Percentiles rank a stretch among this genome's conserved stretches.
Conservation (phyloP, 192 early-diverging fungal species). For the Mortierella antarctica region DNA sequence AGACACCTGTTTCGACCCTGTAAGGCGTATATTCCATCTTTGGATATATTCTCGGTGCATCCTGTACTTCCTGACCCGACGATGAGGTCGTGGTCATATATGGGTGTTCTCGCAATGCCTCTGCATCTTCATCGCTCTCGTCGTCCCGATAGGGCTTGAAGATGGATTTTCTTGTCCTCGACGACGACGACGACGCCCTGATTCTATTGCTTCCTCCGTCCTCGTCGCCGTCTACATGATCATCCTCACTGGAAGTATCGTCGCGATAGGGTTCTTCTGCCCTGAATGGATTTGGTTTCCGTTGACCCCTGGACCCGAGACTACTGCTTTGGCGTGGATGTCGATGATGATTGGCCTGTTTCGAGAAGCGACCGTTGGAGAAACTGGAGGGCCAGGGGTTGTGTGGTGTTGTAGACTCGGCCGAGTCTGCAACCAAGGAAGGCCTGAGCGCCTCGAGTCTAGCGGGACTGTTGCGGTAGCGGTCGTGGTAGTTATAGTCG, state of each 20-base stretch:
- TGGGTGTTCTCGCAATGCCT: no score
- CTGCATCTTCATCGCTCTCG: not conserved
- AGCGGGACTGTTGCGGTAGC: not conserved
- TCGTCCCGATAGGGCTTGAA: not conserved
- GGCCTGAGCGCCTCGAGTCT: not conserved
- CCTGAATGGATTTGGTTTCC: slow-evolving; percentile 28
- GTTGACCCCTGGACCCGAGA: not conserved
- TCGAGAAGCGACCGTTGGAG: slow-evolving; percentile 29
- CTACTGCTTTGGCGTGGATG: not conserved
- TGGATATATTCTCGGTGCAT: slow-evolving; percentile 1
- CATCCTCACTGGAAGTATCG: slow-evolving; percentile 6
- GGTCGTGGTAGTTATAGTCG: not conserved
- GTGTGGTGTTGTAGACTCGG: not conserved
- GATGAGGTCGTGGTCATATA: not conserved
- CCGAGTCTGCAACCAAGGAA: not conserved
- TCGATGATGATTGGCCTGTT: not conserved
- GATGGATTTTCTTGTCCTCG: not conserved
- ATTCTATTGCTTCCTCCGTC: not conserved
- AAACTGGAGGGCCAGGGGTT: slow-evolving; percentile 37
- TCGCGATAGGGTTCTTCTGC: slow-evolving; percentile 13
- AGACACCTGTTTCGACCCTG: not conserved
- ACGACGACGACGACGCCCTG: not conserved
- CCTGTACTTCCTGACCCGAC: not conserved
- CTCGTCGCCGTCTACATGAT: not conserved
- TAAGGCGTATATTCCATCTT: slow-evolving; percentile 12